These are phyloP conservation scores for Leccinum boreale DNA, from an alignment of 768 basidiomycete genomes.

Conservation along the genomic window DNA sequence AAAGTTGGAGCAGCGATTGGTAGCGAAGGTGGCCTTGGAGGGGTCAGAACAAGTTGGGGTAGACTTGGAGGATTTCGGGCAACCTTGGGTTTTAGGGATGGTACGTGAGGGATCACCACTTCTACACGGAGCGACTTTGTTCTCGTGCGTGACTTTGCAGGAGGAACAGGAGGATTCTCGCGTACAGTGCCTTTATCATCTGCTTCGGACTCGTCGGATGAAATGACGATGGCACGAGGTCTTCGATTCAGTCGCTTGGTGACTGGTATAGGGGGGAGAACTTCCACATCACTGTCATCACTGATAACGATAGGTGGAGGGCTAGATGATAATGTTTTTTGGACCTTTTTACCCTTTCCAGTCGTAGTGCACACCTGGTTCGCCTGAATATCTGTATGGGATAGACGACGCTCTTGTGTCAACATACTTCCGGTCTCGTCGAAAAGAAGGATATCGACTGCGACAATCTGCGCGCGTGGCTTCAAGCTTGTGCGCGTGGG, in stretches of 20 bases:
- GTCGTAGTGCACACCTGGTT: constrained; percentile 25
- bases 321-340: not conserved
- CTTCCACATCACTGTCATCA: constrained; percentile 30
- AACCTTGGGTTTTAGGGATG: constrained; percentile 20
- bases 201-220: constrained; percentile 50
- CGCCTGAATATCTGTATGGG: constrained; percentile 40
- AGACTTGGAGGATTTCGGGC: constrained; percentile 11
- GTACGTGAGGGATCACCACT: constrained; percentile 40
- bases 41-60: not conserved
- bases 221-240: constrained; percentile 29
- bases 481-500: constrained; percentile 29
- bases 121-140: constrained; percentile 32
- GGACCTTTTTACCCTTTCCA: constrained; percentile 7
- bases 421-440: constrained; percentile 58
- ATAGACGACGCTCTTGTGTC: constrained; percentile 59
- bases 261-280: constrained; percentile 15
- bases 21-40: constrained; percentile 2
- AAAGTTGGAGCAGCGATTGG: constrained; percentile 1
- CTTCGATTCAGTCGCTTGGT: constrained; percentile 14
- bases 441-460: constrained; percentile 65
- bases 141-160: constrained; percentile 12
- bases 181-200: constrained; percentile 17
- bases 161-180: constrained; percentile 4
- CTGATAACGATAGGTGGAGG: constrained; percentile 22
- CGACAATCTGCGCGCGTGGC: constrained; percentile 48